Evolutionary conservation across 768 basidiomycete species (phyloP).

Genomic region (Naganishia kalamii): DNA sequence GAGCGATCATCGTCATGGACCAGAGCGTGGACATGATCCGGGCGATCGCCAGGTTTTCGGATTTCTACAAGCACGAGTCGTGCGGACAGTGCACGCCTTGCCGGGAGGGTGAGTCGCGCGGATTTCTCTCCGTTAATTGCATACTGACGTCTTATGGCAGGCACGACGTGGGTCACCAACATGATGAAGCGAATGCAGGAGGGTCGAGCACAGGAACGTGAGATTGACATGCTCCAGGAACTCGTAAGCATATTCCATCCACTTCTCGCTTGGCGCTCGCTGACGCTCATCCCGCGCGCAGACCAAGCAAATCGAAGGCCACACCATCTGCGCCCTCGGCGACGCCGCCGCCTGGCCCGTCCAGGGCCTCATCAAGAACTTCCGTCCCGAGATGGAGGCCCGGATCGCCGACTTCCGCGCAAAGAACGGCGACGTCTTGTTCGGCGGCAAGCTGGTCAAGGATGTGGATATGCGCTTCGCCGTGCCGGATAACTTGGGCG

Average conservation of each 20-base stretch:
- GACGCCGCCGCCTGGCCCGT: slow-evolving; percentile 99
- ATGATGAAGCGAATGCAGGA: slow-evolving; percentile 98
- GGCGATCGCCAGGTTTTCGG: slow-evolving; percentile 80
- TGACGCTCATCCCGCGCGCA: background rate
- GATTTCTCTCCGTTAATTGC: slow-evolving; percentile 46
- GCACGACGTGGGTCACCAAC: slow-evolving; percentile 99
- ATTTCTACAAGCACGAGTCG: slow-evolving; percentile 98
- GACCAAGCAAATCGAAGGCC: slow-evolving; percentile 85
- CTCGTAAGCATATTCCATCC: background rate
- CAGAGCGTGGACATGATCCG: slow-evolving; percentile 90
- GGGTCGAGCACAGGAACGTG: slow-evolving; percentile 80
- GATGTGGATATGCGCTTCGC: slow-evolving; percentile 36
- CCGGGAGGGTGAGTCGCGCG: slow-evolving; percentile 39
- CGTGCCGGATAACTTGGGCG: slow-evolving; percentile 40
- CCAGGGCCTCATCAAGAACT: slow-evolving; percentile 49
- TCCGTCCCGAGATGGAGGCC: slow-evolving; percentile 72
- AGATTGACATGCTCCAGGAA: slow-evolving; percentile 89
- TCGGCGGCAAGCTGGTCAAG: slow-evolving; percentile 64
- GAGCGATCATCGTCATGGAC: slow-evolving; percentile 98
- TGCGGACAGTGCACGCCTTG: slow-evolving; percentile 89
- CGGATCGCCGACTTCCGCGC: slow-evolving; percentile 73
- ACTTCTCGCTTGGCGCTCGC: background rate
- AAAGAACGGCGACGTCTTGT: slow-evolving; percentile 72
- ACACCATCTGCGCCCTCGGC: slow-evolving; percentile 92
- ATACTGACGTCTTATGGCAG: slow-evolving; percentile 39